Conservation (phyloP, 1,284 basidiomycete species). For the Trametes versicolor region DNA sequence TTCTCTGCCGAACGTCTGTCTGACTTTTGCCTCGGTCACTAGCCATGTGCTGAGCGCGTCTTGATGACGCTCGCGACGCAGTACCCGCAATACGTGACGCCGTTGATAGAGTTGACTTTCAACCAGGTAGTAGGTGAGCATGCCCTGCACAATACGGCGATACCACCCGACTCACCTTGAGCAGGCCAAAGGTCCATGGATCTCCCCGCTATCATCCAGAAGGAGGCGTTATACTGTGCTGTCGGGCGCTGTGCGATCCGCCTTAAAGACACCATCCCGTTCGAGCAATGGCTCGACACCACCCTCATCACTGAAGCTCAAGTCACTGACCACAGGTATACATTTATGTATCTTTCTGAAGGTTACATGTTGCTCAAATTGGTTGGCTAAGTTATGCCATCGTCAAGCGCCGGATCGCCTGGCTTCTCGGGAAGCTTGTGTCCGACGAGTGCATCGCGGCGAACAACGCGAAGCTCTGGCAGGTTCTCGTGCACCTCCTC, state of each 20-base stretch:
- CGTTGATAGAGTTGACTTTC: conserved; percentile 71
- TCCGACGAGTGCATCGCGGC: conserved; percentile 69
- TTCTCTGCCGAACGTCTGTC: background rate
- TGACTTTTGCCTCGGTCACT: conserved; percentile 20
- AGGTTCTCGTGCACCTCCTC: conserved; percentile 80
- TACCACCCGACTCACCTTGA: conserved; percentile 14
- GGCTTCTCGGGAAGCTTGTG: conserved; percentile 90
- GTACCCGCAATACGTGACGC: conserved; percentile 78
- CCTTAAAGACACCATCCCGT: conserved; percentile 72
- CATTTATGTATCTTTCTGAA: too few relatives aligned
- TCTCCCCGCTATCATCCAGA: conserved; percentile 75
- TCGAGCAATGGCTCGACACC: conserved; percentile 71
- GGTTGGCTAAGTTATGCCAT: conserved; percentile 74
- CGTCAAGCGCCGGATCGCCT: conserved; percentile 89
- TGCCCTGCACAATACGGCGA: background rate
- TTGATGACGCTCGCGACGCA: conserved; percentile 82
- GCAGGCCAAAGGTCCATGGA: conserved; percentile 64
- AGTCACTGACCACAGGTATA: conserved; percentile 65
- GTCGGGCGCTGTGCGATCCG: conserved; percentile 82
- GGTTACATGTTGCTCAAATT: background rate
- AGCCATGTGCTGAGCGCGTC: conserved; percentile 91
- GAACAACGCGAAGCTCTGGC: conserved; percentile 78
- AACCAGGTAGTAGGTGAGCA: conserved; percentile 62
- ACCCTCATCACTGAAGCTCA: conserved; percentile 67
- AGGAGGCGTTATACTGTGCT: conserved; percentile 90